Evolutionary conservation across 2,329 filamentous ascomycete genomes (phyloP).

Genomic region (Colletotrichum karsti): DNA sequence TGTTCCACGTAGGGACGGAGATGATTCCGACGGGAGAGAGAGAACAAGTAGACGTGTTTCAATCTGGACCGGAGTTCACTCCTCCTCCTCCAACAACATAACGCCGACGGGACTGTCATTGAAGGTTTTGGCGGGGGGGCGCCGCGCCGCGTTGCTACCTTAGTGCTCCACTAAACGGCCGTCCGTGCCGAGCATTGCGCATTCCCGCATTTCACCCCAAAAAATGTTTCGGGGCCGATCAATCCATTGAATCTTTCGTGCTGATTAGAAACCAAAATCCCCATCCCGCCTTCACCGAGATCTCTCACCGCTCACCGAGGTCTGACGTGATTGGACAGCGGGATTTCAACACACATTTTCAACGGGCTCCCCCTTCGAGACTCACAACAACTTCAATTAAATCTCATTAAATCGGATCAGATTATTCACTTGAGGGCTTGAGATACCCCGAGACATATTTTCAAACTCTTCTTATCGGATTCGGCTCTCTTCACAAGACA

Average conservation of each 20-base stretch:
- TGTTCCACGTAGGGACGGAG: not conserved
- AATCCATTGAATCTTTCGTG: too few species aligned
- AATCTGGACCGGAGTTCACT: too few species aligned
- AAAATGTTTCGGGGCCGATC: not conserved
- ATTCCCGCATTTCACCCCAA: not conserved
- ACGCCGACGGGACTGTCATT: too few species aligned
- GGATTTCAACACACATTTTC: slow-evolving; percentile 26
- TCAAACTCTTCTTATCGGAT: not conserved
- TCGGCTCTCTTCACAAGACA: not conserved
- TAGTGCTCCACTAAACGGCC: not conserved
- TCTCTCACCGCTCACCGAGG: not conserved
- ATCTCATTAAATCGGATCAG: too few species aligned
- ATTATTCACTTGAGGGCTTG: too few species aligned
- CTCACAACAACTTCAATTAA: not conserved
- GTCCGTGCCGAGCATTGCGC: not conserved
- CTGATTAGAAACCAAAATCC: too few species aligned
- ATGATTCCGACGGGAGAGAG: not conserved
- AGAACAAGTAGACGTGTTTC: too few species aligned
- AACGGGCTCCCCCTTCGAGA: not conserved
- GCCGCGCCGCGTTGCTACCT: too few species aligned
- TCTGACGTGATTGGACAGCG: slow-evolving; percentile 25
- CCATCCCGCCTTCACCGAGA: slow-evolving; percentile 13
- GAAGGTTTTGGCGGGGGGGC: not conserved
- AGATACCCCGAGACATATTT: too few species aligned
- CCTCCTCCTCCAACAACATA: too few species aligned